phyloP scores from a whole-genome alignment of 2,329 filamentous ascomycete genomes.

The Clarireedia monteithiana region DNA sequence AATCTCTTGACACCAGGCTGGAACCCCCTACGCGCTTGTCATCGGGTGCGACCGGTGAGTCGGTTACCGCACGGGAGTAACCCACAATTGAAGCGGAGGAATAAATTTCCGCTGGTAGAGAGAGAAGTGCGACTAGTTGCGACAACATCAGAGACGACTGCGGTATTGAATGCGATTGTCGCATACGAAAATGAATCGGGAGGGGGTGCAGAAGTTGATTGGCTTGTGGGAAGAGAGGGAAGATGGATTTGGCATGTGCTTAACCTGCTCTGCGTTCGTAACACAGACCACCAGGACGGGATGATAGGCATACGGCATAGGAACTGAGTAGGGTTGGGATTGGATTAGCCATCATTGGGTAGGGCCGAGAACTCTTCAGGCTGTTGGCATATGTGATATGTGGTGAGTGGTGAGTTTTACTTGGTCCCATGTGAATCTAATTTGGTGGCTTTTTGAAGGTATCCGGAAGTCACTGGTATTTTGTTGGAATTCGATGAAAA shows the following conservation, averaged over 20 bases:
- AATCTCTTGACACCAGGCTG: no score
- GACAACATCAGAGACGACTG: not conserved
- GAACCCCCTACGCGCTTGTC: no score
- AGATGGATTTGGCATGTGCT: no score
- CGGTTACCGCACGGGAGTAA: no score
- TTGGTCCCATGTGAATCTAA: not conserved
- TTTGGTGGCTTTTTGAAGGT: not conserved
- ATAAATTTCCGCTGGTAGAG: not conserved
- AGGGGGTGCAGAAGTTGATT: not conserved
- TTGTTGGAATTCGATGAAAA: no score
- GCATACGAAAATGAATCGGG: conserved; percentile 1
- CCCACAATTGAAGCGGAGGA: not conserved
- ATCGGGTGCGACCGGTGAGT: no score
- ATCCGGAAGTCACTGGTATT: not conserved
- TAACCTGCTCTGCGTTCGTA: no score
- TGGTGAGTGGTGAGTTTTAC: no score
- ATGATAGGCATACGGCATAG: not conserved
- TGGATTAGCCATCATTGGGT: not conserved
- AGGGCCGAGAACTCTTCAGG: conserved; percentile 3
- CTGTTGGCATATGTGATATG: not conserved
- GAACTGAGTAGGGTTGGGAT: not conserved
- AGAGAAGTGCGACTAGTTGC: not conserved
- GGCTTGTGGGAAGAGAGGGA: not conserved
- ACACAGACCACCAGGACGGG: no score
- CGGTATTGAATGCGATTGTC: not conserved